Percentiles rank a stretch among this genome's conserved stretches.
phyloP scores from a whole-genome alignment of 192 early-diverging fungal genomes.

The Coemansia sp. region DNA sequence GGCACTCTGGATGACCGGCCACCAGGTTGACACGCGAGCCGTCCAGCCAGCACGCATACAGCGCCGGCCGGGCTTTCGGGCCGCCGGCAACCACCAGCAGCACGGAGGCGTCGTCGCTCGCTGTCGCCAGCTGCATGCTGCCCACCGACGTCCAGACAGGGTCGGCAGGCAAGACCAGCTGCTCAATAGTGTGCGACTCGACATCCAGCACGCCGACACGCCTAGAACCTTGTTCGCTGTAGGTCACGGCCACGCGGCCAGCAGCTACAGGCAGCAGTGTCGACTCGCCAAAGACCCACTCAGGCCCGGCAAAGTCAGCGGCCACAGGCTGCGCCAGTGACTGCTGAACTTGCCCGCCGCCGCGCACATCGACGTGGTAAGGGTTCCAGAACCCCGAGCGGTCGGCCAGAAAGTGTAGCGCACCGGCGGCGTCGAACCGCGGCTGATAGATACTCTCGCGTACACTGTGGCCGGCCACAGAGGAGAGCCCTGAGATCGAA shows the following conservation, averaged over 20 bases:
- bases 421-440: slow-evolving; percentile 55
- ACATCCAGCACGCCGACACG: slow-evolving; percentile 34
- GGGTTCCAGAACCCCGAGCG: slow-evolving; percentile 70
- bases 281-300: slow-evolving; percentile 54
- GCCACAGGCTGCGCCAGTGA: slow-evolving; percentile 51
- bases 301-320: slow-evolving; percentile 65
- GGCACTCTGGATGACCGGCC: neutral
- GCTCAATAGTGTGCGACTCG: slow-evolving; percentile 22
- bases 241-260: slow-evolving; percentile 26
- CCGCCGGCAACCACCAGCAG: slow-evolving; percentile 39
- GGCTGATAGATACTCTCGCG: slow-evolving; percentile 61
- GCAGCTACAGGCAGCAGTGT: slow-evolving; percentile 38
- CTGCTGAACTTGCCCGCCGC: slow-evolving; percentile 20
- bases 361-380: slow-evolving; percentile 49
- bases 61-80: slow-evolving; percentile 18
- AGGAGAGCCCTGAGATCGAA: neutral
- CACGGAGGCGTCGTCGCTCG: slow-evolving; percentile 30
- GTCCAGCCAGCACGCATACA: slow-evolving; percentile 28
- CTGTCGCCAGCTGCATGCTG: slow-evolving; percentile 24
- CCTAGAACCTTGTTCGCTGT: slow-evolving; percentile 8
- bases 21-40: neutral
- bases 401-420: slow-evolving; percentile 66
- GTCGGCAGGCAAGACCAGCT: slow-evolving; percentile 11
- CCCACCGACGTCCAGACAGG: slow-evolving; percentile 37
- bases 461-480: slow-evolving; percentile 34